A percentile compares a stretch with the other conserved stretches of the same genome.
phyloP scores from a whole-genome alignment of 2,329 filamentous ascomycete species.

The Aspergillus japonicus region DNA sequence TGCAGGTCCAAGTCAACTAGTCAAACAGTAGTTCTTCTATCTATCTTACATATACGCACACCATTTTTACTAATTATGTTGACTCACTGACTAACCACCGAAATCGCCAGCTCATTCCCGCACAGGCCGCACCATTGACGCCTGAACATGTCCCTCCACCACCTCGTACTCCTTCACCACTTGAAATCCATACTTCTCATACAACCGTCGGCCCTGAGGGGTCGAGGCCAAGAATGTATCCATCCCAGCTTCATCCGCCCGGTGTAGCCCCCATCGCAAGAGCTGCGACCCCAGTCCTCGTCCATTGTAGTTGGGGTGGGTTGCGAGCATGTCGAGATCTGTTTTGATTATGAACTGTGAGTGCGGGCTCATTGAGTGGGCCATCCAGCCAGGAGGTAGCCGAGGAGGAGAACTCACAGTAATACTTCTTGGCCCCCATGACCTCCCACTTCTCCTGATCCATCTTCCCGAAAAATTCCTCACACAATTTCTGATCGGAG shows the following conservation, averaged over 20 bases:
- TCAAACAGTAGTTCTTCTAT: no score
- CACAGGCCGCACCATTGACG: constrained; percentile 11
- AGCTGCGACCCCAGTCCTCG: constrained; percentile 7
- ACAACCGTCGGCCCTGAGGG: constrained; percentile 8
- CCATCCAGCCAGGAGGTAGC: no score
- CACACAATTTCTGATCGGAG: constrained; percentile 11
- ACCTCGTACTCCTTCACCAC: constrained; percentile 11
- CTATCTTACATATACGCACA: no score
- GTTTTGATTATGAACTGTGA: neutral
- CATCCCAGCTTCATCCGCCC: constrained; percentile 8
- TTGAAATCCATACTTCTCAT: constrained; percentile 10
- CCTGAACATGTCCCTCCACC: constrained; percentile 9
- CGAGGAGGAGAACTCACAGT: constrained; percentile 4
- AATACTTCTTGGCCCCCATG: constrained; percentile 8
- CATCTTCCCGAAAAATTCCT: constrained; percentile 2
- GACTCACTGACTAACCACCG: no score
- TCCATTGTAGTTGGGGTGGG: constrained; percentile 10
- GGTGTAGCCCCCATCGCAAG: constrained; percentile 11
- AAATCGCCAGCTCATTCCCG: no score
- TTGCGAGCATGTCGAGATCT: constrained; percentile 14
- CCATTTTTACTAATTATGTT: no score
- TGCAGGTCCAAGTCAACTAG: neutral
- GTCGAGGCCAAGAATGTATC: constrained; percentile 10
- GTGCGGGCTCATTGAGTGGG: neutral
- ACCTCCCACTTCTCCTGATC: neutral